Conservation (phyloP, 2,329 filamentous ascomycete species). For the Salinomyces thailandicus region DNA sequence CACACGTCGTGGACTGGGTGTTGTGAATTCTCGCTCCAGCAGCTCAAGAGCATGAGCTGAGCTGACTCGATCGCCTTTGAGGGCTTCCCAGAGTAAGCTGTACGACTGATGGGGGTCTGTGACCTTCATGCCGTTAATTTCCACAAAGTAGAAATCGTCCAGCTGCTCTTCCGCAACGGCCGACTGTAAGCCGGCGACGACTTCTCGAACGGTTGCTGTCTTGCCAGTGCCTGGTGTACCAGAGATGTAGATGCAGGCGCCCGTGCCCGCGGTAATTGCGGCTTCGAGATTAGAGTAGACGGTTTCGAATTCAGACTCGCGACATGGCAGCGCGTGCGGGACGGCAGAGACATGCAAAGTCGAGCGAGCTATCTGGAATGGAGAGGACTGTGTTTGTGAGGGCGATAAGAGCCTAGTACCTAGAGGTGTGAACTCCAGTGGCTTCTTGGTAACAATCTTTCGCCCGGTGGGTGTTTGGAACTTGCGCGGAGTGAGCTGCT, state of each 20-base stretch:
- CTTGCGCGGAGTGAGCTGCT: slow-evolving; percentile 40
- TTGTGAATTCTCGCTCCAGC: slow-evolving; percentile 82
- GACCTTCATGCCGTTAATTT: slow-evolving; percentile 99
- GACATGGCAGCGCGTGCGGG: slow-evolving; percentile 76
- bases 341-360: slow-evolving; percentile 90
- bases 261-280: slow-evolving; percentile 85
- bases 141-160: slow-evolving; percentile 97
- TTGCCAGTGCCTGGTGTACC: slow-evolving; percentile 97
- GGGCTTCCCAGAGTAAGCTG: slow-evolving; percentile 85
- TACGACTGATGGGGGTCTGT: slow-evolving; percentile 97
- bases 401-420: slow-evolving; percentile 76
- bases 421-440: slow-evolving; percentile 90
- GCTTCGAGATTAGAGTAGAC: slow-evolving; percentile 92
- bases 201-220: slow-evolving; percentile 92
- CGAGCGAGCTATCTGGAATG: slow-evolving; percentile 81
- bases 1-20: slow-evolving; percentile 79
- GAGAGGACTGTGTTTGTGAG: slow-evolving; percentile 63
- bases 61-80: slow-evolving; percentile 86
- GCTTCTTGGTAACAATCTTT: slow-evolving; percentile 67
- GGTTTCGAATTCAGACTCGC: slow-evolving; percentile 80
- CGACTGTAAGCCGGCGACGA: slow-evolving; percentile 79
- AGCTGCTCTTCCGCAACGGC: slow-evolving; percentile 81
- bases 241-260: slow-evolving; percentile 97
- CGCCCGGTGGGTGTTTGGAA: slow-evolving; percentile 56
- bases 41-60: slow-evolving; percentile 85